Evolutionary conservation across 495 filamentous ascomycete species (phyloP).

Genomic region (Talaromyces nanjingensis): DNA sequence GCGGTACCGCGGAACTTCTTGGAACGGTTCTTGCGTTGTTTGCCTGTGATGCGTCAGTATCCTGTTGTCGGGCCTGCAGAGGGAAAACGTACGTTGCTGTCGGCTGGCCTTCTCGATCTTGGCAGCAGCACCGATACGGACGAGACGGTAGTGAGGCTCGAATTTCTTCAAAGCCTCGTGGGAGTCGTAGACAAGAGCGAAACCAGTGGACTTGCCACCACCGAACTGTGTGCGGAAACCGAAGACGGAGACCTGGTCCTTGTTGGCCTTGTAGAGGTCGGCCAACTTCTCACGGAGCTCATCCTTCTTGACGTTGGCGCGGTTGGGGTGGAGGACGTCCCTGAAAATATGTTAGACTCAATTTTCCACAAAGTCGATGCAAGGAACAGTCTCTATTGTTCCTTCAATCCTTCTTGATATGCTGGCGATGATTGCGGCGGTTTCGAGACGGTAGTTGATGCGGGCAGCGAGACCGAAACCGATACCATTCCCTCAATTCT

Average conservation of each 20-base stretch:
- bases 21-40: conserved; percentile 99
- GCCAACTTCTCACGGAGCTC: conserved; percentile 93
- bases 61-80: not conserved
- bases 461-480: not conserved
- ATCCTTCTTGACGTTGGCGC: conserved; percentile 97
- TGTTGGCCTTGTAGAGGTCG: conserved; percentile 92
- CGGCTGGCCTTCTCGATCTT: conserved; percentile 95
- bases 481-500: not conserved
- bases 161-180: conserved; percentile 98
- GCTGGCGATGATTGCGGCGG: conserved; percentile 16
- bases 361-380: not conserved
- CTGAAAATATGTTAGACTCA: conserved; percentile 36
- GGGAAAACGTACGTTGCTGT: conserved; percentile 85
- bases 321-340: conserved; percentile 98
- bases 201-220: conserved; percentile 99
- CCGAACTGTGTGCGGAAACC: conserved; percentile 97
- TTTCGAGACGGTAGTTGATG: conserved; percentile 6
- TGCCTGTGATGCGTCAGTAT: conserved; percentile 58
- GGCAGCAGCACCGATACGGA: conserved; percentile 79
- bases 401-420: not conserved
- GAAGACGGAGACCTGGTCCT: conserved; percentile 95
- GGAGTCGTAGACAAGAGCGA: conserved; percentile 97
- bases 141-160: conserved; percentile 94
- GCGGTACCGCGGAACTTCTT: conserved; percentile 97
- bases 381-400: not conserved